Base-by-base conservation (phyloP, 306 rosid genomes). In the Prunus davidiana region DNA sequence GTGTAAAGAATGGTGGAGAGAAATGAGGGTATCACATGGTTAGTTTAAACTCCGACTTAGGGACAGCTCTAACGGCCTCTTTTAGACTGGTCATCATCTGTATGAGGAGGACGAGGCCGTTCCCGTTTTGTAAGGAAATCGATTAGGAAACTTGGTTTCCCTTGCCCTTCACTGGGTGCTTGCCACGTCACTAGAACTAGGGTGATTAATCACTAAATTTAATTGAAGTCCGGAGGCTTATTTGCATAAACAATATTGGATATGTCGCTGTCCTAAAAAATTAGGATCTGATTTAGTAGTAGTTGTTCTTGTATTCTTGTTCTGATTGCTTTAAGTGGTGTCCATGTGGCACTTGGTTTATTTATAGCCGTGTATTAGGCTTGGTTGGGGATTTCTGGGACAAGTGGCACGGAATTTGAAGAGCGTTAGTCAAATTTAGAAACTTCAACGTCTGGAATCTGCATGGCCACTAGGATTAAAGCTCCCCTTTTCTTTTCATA, bases 161-260 rank as follows among this genome's bases (percentile, higher is more conserved):
- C 16, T 52, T 6, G 57, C 18, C 16, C 18, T 49, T 15, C 19
- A 12, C 54, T 49, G 14, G 54, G 24, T 56, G 61, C 49, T 18
- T 46, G 68, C 78, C 82, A 79, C 82, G 78, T 79, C 70, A 52
- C 22, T 52, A 3, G 16, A 11, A 47, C 2, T 47, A 32, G 60
- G 25, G 2, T 38, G 9, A 38, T 38, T 38, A 38, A 38, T 38
- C 43, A 38, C 43, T 38, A 38, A 38, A 7, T 38, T 38, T 38
- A 38, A 38, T 38, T 22, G 0, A 38, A 38, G 43, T 38, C 9
- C 43, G 43, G 43, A 38, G 9, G 43, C 9, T 6, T 1, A 38
- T 38, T 38, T 6, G 43, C 1, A 38, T 6, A 0, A 38, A 38
- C 8, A 8, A 38, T 38, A 38, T 38, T 38, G 43, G 43, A 38